Percentiles rank a stretch among this genome's conserved stretches.
Conservation (phyloP, 1,139 yeast species). For the Magnusiomyces suaveolens region DNA sequence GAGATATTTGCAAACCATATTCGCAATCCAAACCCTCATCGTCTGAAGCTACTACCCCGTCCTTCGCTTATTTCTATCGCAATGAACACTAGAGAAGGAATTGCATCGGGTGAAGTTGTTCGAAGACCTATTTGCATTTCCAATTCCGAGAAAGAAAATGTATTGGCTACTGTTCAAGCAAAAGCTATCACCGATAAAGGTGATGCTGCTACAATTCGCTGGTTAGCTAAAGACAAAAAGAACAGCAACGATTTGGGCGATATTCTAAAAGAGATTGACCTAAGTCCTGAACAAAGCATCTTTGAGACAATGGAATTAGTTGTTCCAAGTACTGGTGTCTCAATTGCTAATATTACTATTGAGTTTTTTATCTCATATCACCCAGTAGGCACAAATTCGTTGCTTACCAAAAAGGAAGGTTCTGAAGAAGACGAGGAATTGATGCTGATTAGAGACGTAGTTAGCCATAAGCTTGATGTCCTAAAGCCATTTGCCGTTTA, state of each 20-base stretch:
- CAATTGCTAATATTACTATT: slow-evolving; percentile 18
- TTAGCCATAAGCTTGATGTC: slow-evolving; percentile 23
- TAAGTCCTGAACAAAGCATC: slow-evolving; percentile 3
- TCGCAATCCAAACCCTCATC: not conserved
- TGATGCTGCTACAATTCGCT: slow-evolving; percentile 10
- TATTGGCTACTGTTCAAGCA: slow-evolving; percentile 21
- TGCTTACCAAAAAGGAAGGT: not conserved
- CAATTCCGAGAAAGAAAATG: slow-evolving; percentile 26
- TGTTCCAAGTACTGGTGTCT: slow-evolving; percentile 19
- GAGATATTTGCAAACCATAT: slow-evolving; percentile 5
- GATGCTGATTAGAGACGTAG: slow-evolving; percentile 23
- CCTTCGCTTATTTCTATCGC: slow-evolving; percentile 24
- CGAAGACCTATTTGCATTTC: slow-evolving; percentile 17
- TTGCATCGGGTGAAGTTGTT: slow-evolving; percentile 27
- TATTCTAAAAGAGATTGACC: slow-evolving; percentile 3
- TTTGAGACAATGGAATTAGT: slow-evolving; percentile 16
- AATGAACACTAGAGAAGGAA: slow-evolving; percentile 18
- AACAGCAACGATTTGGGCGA: slow-evolving; percentile 5
- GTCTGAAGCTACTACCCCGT: slow-evolving; percentile 22
- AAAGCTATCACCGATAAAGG: slow-evolving; percentile 15
- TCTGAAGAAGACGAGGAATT: slow-evolving; percentile 19
- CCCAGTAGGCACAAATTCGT: slow-evolving; percentile 7
- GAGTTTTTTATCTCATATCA: slow-evolving; percentile 25
- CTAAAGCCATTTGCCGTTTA: slow-evolving; percentile 29
- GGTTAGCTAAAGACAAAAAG: slow-evolving; percentile 16